Evolutionary conservation across 805 yeast species (phyloP), one percentile per base, ranked within the genome.

Genomic region (Kodamaea kaohsiungensis): DNA sequence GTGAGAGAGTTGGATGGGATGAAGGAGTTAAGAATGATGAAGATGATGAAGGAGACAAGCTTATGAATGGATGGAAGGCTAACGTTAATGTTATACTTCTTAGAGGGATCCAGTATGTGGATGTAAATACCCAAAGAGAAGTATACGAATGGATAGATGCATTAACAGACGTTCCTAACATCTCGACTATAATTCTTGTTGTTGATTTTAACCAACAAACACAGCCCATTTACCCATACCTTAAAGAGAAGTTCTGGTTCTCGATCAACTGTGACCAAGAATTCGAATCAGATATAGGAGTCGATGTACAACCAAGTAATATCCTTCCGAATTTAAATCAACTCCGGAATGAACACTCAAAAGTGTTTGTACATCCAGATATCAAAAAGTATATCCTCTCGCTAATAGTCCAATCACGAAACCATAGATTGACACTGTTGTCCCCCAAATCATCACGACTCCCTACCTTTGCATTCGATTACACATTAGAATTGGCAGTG

Each of bases 341-440:
- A 9, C 48, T 40, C 10, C 18, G 46, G 15, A 13, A 33, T 18
- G 48, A 35, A n/a, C 33, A 43, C 8, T 19, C 43, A 8, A 51
- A 52, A 16, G 70, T 74, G 1, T 68, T 61, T 51, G 62, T 65
- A n/a, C 61, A 70, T 18, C 75, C 78, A 4, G 76, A 71, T 22
- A 65, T 76, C 18, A 67, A 67, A 30, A 62, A 67, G 43, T 76
- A 76, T 53, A 64, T 72, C 22, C 69, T 72, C 54, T 74, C 78
- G 13, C 53, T 76, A 13, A 62, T 74, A 25, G 71, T 73, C 8
- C 69, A 65, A 53, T 65, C 73, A 1, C 58, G 80, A 35, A 68
- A 70, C 53, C 79, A 76, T 54, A 60, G 80, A 25, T 60, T 76
- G 18, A 64, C 71, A 38, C 69, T 76, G n/a, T 52, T 76, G n/a